Percentiles rank a stretch among this genome's conserved stretches.
These are phyloP conservation scores for Neckera pumila DNA, from an alignment of 225 moss, liverwort and hornwort species.

Conservation along the genomic window DNA sequence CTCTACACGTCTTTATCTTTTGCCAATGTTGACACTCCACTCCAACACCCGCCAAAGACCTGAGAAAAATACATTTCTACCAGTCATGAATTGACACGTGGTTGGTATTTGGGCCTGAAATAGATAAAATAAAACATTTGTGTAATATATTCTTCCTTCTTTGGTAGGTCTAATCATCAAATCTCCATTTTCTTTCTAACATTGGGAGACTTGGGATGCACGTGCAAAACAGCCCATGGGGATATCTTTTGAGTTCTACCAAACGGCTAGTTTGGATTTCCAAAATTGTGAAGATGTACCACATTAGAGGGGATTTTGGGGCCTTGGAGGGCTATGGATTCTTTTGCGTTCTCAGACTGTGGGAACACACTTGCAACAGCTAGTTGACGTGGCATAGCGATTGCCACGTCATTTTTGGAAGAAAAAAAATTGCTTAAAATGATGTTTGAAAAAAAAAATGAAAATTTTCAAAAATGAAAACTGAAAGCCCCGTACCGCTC, in stretches of 20 bases:
- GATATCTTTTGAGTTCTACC: background rate
- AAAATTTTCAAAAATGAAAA: too few relatives aligned
- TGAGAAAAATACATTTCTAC: background rate
- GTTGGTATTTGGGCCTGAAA: fast-evolving
- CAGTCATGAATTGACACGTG: background rate
- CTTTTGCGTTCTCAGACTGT: too few relatives aligned
- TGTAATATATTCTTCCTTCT: background rate
- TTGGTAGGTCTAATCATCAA: background rate
- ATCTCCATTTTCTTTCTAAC: background rate
- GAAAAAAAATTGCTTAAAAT: too few relatives aligned
- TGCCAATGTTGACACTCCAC: background rate
- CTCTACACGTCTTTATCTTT: background rate
- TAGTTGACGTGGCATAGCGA: too few relatives aligned
- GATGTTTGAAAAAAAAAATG: too few relatives aligned
- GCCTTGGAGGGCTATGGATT: too few relatives aligned
- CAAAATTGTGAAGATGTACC: background rate
- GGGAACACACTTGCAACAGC: too few relatives aligned
- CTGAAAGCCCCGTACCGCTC: too few relatives aligned
- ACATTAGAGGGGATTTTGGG: too few relatives aligned
- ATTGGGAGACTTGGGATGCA: background rate
- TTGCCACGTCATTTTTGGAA: too few relatives aligned
- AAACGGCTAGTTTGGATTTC: background rate
- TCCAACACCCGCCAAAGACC: too few relatives aligned
- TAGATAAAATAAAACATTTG: too few relatives aligned
- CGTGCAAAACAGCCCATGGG: fast-evolving